phyloP scores from a whole-genome alignment of 371 early-diverging fungal genomes.

The Mucor velutinosus region DNA sequence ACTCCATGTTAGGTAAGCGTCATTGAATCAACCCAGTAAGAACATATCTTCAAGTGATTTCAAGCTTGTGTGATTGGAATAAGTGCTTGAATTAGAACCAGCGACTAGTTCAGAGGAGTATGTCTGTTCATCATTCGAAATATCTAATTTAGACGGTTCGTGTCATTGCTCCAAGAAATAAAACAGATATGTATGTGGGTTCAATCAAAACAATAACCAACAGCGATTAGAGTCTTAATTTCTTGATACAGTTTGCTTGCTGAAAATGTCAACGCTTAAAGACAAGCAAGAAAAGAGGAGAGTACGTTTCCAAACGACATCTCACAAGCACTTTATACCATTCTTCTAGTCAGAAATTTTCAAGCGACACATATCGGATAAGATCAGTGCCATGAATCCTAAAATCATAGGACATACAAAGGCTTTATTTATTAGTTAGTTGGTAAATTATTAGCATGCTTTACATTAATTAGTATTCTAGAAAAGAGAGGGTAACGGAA shows the following conservation, averaged over 20 bases:
- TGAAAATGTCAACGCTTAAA: not conserved
- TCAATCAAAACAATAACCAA: not conserved
- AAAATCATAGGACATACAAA: not conserved
- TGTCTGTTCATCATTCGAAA: not conserved
- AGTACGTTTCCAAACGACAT: not conserved
- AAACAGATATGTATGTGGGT: not conserved
- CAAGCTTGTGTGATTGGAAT: not conserved
- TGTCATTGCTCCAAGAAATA: not conserved
- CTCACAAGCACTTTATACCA: not conserved
- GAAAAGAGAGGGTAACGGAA: not conserved
- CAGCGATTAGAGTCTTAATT: not conserved
- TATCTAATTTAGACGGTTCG: not conserved
- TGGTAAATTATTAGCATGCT: not conserved
- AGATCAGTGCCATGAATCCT: not conserved
- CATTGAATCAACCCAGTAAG: not conserved
- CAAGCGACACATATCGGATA: not conserved
- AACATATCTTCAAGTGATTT: not conserved
- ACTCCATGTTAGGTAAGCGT: not conserved
- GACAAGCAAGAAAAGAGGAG: not conserved
- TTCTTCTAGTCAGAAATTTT: not conserved
- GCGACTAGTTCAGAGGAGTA: not conserved
- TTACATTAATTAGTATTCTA: not conserved
- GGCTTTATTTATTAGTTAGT: not conserved
- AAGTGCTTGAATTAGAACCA: not conserved
- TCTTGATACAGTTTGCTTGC: not conserved